Evolutionary conservation across 2,329 filamentous ascomycete genomes (phyloP).

Genomic region (Colletotrichum sojae): DNA sequence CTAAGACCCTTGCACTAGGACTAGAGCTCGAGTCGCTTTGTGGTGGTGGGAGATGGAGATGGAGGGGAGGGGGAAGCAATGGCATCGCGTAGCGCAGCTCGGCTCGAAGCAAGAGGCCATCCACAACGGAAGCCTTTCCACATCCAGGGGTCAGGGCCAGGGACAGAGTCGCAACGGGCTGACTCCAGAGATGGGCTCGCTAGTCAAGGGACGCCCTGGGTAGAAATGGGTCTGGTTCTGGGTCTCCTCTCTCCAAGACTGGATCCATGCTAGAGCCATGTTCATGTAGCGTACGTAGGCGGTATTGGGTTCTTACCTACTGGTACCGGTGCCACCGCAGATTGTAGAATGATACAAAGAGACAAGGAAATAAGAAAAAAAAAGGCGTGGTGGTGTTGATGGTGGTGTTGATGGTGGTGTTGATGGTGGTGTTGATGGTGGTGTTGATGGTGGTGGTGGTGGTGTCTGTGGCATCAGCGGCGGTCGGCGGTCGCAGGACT

Average conservation of each 20-base stretch:
- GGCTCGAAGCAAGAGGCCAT: constrained; percentile 36
- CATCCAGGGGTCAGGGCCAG: constrained; percentile 35
- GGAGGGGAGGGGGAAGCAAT: neutral
- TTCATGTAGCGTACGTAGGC: neutral
- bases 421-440: neutral
- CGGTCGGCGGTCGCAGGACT: constrained; percentile 30
- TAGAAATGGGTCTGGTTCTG: constrained; percentile 18
- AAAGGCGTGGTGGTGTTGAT: neutral
- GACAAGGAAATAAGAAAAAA: neutral
- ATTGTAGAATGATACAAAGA: too few species aligned
- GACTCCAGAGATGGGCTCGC: constrained; percentile 39
- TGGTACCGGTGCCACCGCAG: too few species aligned
- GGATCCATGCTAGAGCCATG: constrained; percentile 13
- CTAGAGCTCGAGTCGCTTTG: neutral
- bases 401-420: too few species aligned
- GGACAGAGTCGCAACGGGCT: constrained; percentile 40
- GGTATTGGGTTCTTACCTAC: too few species aligned
- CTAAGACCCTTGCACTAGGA: constrained; percentile 28
- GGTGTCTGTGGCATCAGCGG: constrained; percentile 14
- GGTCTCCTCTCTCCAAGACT: constrained; percentile 1
- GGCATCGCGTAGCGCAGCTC: constrained; percentile 18
- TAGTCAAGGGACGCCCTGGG: constrained; percentile 28
- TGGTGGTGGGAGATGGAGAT: neutral
- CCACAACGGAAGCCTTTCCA: constrained; percentile 40
- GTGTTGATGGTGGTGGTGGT: too few species aligned